Evolutionary conservation across 2,329 filamentous ascomycete genomes (phyloP).

Genomic region (Chrysoporthe austroafricana): DNA sequence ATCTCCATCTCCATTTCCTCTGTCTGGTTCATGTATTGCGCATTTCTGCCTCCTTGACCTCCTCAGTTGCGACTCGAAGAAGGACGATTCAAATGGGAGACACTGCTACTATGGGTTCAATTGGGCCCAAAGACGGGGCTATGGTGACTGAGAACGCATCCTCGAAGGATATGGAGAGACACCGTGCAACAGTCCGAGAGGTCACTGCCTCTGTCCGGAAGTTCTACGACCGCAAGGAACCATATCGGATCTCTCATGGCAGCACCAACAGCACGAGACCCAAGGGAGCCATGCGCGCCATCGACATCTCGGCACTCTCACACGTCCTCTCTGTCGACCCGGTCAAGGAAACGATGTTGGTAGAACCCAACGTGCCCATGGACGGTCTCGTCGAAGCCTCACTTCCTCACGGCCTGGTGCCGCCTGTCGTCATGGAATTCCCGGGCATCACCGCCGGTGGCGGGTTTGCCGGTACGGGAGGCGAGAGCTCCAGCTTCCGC

Average conservation of each 20-base stretch:
- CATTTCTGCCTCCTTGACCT: not conserved
- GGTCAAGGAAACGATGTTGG: slow-evolving; percentile 60
- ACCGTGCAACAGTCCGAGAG: slow-evolving; percentile 51
- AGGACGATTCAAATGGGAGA: not conserved
- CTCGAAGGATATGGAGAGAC: slow-evolving; percentile 49
- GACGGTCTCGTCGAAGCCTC: slow-evolving; percentile 71
- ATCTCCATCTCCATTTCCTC: not conserved
- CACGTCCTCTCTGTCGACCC: slow-evolving; percentile 68
- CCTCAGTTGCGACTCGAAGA: not conserved
- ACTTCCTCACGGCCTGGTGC: slow-evolving; percentile 65
- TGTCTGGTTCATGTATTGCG: not conserved
- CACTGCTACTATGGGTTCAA: not conserved
- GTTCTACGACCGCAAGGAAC: slow-evolving; percentile 53
- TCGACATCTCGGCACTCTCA: slow-evolving; percentile 69
- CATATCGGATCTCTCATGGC: slow-evolving; percentile 78
- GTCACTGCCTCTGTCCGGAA: slow-evolving; percentile 52
- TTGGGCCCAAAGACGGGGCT: not conserved
- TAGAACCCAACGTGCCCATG: slow-evolving; percentile 73
- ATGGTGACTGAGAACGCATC: not conserved
- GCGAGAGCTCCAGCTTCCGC: slow-evolving; percentile 71
- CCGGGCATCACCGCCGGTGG: slow-evolving; percentile 76
- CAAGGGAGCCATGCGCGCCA: slow-evolving; percentile 53
- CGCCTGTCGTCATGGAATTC: slow-evolving; percentile 77
- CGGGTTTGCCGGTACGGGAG: slow-evolving; percentile 71
- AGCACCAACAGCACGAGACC: slow-evolving; percentile 75